Conservation (phyloP, 176 grass and related monocot species). For the Musa acuminata region DNA sequence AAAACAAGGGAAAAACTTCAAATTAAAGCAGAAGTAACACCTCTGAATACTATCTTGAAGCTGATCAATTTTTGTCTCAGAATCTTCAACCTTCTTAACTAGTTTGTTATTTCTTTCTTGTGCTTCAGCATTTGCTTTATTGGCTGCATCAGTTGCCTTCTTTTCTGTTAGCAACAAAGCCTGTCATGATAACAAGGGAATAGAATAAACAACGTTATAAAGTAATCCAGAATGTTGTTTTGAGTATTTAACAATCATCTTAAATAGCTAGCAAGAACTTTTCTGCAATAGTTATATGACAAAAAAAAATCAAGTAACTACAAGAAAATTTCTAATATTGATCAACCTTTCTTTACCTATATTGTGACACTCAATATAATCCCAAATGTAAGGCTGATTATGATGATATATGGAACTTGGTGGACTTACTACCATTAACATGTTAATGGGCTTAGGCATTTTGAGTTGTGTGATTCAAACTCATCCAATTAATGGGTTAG, state of each 20-base stretch:
- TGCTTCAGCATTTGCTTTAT: conserved; percentile 64
- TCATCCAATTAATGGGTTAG: too few relatives aligned
- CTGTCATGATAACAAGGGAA: conserved; percentile 25
- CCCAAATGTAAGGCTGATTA: too few relatives aligned
- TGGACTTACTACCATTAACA: too few relatives aligned
- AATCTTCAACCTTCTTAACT: conserved; percentile 66
- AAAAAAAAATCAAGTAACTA: neutral
- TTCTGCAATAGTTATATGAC: neutral
- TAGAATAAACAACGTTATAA: neutral
- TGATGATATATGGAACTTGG: too few relatives aligned
- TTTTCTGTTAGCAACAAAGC: conserved; percentile 67
- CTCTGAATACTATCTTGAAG: conserved; percentile 86
- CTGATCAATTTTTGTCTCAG: conserved; percentile 80
- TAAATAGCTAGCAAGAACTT: neutral
- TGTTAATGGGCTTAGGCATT: too few relatives aligned
- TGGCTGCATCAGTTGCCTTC: conserved; percentile 51
- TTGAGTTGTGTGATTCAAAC: too few relatives aligned
- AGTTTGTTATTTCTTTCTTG: conserved; percentile 73
- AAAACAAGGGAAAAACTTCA: neutral
- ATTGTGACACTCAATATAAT: too few relatives aligned
- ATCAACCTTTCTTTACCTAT: neutral
- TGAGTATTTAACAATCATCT: neutral
- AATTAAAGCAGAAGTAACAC: conserved; percentile 31
- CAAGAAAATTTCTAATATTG: neutral
- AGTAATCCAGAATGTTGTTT: neutral